Conservation (phyloP, 495 filamentous ascomycete genomes). For the Trichoderma asperelloides region DNA sequence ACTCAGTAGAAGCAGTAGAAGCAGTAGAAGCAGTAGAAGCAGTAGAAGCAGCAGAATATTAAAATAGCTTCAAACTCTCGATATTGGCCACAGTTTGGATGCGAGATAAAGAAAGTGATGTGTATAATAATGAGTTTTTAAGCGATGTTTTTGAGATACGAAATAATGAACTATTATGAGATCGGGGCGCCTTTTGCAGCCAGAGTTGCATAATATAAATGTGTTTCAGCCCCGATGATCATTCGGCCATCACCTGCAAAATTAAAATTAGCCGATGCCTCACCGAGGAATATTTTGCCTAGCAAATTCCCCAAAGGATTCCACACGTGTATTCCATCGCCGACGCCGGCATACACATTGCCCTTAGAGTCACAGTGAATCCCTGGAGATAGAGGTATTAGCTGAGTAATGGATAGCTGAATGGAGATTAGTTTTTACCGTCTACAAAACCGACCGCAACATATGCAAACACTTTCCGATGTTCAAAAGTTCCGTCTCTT, state of each 20-base stretch:
- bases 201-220: slow-evolving; percentile 41
- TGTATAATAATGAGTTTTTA: no score
- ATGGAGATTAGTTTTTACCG: slow-evolving; percentile 14
- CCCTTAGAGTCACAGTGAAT: slow-evolving; percentile 51
- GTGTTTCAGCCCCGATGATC: slow-evolving; percentile 39
- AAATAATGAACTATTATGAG: neutral
- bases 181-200: slow-evolving; percentile 28
- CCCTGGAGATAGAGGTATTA: slow-evolving; percentile 12
- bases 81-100: no score
- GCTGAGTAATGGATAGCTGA: neutral
- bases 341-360: slow-evolving; percentile 52
- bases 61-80: no score
- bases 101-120: no score
- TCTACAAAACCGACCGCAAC: slow-evolving; percentile 47
- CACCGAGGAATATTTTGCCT: slow-evolving; percentile 46
- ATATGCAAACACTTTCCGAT: slow-evolving; percentile 49
- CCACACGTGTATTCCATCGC: slow-evolving; percentile 56
- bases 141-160: neutral
- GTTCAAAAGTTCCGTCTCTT: slow-evolving; percentile 31
- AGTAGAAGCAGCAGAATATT: no score
- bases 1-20: no score
- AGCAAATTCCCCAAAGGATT: slow-evolving; percentile 47
- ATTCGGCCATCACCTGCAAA: slow-evolving; percentile 47
- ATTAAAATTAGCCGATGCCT: slow-evolving; percentile 44
- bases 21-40: no score